Percentiles rank a stretch among this genome's conserved stretches.
These are phyloP conservation scores for Suhomyces bolitotheri DNA, from an alignment of 1,139 yeast genomes.

Conservation along the genomic window DNA sequence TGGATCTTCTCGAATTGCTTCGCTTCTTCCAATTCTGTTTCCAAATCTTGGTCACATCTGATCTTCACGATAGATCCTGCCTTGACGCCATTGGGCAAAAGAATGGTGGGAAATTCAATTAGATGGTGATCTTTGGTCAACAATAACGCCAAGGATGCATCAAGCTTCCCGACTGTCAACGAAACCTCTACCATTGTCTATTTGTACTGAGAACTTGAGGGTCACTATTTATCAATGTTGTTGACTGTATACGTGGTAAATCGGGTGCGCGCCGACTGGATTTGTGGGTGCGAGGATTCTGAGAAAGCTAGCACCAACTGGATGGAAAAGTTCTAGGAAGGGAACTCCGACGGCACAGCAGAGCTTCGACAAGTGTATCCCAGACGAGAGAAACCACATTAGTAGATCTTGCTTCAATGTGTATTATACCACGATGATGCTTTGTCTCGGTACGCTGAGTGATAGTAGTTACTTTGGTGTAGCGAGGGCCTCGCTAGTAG, in stretches of 20 bases:
- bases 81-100: constrained; percentile 84
- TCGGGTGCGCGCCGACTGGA: neutral
- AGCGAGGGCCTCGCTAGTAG: too few species aligned
- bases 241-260: constrained; percentile 4
- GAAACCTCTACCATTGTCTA: constrained; percentile 75
- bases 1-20: constrained; percentile 64
- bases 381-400: too few species aligned
- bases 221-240: neutral
- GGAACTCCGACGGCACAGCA: too few species aligned
- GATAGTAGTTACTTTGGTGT: too few species aligned
- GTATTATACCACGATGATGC: too few species aligned
- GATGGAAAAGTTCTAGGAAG: too few species aligned
- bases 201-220: neutral
- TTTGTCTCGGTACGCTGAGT: too few species aligned
- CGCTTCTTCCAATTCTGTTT: constrained; percentile 63
- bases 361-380: too few species aligned
- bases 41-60: constrained; percentile 77
- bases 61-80: constrained; percentile 95
- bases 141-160: constrained; percentile 88
- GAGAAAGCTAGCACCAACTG: too few species aligned
- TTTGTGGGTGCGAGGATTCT: neutral
- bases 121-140: constrained; percentile 92
- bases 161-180: constrained; percentile 91
- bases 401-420: too few species aligned
- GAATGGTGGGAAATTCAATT: constrained; percentile 92